Evolutionary conservation across 331 rosid species (phyloP).

Genomic region (Malus hybrid): DNA sequence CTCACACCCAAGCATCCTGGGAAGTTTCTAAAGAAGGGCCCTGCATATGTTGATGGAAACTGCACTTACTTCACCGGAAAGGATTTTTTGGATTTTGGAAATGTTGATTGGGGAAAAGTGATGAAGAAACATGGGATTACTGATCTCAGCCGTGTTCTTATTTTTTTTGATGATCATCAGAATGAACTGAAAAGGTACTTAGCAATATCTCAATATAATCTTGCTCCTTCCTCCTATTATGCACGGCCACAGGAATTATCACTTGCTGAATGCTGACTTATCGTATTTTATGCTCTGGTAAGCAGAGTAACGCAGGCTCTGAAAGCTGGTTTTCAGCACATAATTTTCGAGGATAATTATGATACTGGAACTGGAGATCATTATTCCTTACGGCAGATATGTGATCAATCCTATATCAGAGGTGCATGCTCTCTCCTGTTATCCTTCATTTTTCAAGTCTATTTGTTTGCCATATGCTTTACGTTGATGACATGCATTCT

Average conservation of each 20-base stretch:
- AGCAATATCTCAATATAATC: constrained; percentile 7
- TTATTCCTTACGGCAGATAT: constrained; percentile 93
- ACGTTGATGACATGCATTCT: neutral
- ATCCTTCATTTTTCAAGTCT: neutral
- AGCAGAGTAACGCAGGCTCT: constrained; percentile 78
- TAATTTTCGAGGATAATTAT: constrained; percentile 96
- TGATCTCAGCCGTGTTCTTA: constrained; percentile 66
- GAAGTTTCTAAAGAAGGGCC: constrained; percentile 86
- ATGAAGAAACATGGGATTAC: constrained; percentile 52
- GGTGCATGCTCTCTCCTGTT: constrained; percentile 40
- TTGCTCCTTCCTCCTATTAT: constrained; percentile 7
- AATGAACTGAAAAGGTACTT: constrained; percentile 85
- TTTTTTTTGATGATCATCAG: constrained; percentile 95
- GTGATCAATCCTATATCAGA: constrained; percentile 86
- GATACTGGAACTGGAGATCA: constrained; percentile 99
- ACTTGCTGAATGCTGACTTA: constrained; percentile 18
- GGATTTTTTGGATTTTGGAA: constrained; percentile 94
- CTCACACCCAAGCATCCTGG: constrained; percentile 94
- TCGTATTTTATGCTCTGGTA: constrained; percentile 14
- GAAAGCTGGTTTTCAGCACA: constrained; percentile 84
- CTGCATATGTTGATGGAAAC: constrained; percentile 92
- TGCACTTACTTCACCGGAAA: constrained; percentile 94
- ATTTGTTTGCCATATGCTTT: neutral
- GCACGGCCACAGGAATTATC: neutral
- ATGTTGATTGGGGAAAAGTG: constrained; percentile 66